These are phyloP conservation scores for Aspergillus sp. DNA, from an alignment of 2,329 filamentous ascomycete genomes.

Conservation along the genomic window DNA sequence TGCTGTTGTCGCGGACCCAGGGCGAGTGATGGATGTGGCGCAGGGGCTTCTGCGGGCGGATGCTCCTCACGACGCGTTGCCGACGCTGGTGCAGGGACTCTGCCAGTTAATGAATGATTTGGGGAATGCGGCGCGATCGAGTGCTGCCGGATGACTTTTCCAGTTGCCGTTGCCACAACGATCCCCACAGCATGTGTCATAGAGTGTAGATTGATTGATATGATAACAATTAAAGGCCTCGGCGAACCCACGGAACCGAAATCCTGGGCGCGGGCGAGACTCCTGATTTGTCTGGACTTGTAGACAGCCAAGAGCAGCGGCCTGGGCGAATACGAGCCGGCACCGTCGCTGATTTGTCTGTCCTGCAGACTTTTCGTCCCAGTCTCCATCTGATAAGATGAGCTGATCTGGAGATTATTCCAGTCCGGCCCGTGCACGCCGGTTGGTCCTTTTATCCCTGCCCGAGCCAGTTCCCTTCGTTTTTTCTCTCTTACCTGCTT, in stretches of 20 bases:
- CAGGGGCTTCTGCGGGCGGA: conserved; percentile 59
- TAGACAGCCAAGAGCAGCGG: not conserved
- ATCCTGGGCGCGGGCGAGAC: not conserved
- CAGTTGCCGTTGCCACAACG: too few relatives aligned
- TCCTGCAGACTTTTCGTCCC: not conserved
- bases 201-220: too few relatives aligned
- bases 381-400: conserved; percentile 11
- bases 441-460: not conserved
- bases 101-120: conserved; percentile 55
- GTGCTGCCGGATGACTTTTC: too few relatives aligned
- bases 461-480: not conserved
- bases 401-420: not conserved
- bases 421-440: too few relatives aligned
- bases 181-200: too few relatives aligned
- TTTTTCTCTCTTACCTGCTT: not conserved
- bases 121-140: conserved; percentile 19
- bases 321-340: not conserved
- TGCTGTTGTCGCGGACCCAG: conserved; percentile 54
- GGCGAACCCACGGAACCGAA: not conserved
- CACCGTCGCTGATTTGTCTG: not conserved
- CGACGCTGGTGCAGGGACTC: conserved; percentile 65
- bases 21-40: conserved; percentile 59
- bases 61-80: conserved; percentile 53
- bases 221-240: too few relatives aligned
- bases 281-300: not conserved